A percentile compares a stretch with the other conserved stretches of the same genome.
Evolutionary conservation across 2,329 filamentous ascomycete species (phyloP).

Genomic region (Rhynchosporium graminicola): DNA sequence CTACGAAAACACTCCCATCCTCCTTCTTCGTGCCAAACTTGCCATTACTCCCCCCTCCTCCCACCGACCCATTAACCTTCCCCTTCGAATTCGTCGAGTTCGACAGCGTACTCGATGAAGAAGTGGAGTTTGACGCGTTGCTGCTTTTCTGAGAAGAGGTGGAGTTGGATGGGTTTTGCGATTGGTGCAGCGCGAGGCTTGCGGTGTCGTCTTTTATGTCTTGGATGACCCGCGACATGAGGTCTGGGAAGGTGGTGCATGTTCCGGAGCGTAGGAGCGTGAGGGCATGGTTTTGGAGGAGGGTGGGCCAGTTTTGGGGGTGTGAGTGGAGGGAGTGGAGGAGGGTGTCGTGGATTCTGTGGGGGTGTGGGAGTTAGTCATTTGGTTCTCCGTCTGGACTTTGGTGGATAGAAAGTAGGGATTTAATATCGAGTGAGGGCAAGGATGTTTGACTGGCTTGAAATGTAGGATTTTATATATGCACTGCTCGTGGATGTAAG

Average conservation of each 20-base stretch:
- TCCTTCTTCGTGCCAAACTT: constrained; percentile 36
- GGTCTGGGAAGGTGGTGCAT: constrained; percentile 59
- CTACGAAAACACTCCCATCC: constrained; percentile 20
- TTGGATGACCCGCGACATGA: constrained; percentile 61
- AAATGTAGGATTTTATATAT: no score
- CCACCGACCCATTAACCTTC: not conserved
- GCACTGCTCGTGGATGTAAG: not conserved
- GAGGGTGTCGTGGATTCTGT: constrained; percentile 64
- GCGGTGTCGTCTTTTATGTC: constrained; percentile 49
- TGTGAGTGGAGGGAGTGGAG: constrained; percentile 63
- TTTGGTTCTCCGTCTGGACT: not conserved
- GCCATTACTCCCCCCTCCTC: constrained; percentile 1
- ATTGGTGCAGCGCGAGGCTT: constrained; percentile 1
- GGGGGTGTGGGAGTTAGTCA: constrained; percentile 15
- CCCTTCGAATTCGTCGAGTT: constrained; percentile 6
- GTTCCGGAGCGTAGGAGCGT: constrained; percentile 61
- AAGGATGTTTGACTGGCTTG: no score
- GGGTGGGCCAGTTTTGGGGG: constrained; percentile 62
- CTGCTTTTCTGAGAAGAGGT: not conserved
- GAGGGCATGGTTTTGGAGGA: constrained; percentile 60
- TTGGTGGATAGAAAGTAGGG: not conserved
- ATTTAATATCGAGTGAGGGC: not conserved
- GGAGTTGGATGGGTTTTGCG: not conserved
- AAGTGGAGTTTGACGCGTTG: not conserved
- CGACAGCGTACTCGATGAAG: not conserved